Conservation (phyloP, 2,329 filamentous ascomycete genomes). For the Apiospora saccharicola region DNA sequence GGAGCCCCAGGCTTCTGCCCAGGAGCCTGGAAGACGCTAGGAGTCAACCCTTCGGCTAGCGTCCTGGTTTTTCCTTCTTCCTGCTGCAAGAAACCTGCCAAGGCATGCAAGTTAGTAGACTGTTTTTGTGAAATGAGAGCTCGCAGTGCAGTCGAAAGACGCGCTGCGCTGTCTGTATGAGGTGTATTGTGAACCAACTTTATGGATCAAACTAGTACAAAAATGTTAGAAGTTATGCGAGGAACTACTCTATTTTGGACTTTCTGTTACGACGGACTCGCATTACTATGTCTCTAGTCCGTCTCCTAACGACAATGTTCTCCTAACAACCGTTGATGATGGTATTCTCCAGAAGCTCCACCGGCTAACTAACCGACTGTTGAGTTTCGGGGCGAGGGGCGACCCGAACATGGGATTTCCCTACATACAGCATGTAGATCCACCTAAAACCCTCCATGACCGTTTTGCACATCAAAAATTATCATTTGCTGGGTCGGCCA, state of each 20-base stretch:
- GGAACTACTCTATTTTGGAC: neutral
- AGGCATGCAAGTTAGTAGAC: neutral
- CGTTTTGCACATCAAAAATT: neutral
- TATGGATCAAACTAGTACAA: neutral
- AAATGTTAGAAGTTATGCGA: neutral
- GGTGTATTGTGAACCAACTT: neutral
- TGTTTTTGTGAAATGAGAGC: neutral
- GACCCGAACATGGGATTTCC: slow-evolving; percentile 17
- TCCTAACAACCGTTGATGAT: neutral
- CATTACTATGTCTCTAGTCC: neutral
- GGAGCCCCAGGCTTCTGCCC: neutral
- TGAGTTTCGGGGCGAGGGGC: neutral
- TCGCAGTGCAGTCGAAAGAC: neutral
- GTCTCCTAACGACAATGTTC: neutral
- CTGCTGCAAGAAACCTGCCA: slow-evolving; percentile 12
- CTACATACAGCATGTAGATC: neutral
- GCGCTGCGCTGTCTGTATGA: too few species aligned
- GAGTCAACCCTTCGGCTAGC: slow-evolving; percentile 6
- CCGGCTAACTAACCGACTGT: neutral
- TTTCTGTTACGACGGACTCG: neutral
- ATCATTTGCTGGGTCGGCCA: neutral
- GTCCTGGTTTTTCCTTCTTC: neutral
- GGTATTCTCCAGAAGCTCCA: neutral
- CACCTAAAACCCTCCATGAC: neutral
- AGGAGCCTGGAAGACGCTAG: slow-evolving; percentile 9